Percentiles rank a stretch among this genome's conserved stretches.
phyloP scores from a whole-genome alignment of 768 basidiomycete species.

The Erythrobasidium yunnanense region DNA sequence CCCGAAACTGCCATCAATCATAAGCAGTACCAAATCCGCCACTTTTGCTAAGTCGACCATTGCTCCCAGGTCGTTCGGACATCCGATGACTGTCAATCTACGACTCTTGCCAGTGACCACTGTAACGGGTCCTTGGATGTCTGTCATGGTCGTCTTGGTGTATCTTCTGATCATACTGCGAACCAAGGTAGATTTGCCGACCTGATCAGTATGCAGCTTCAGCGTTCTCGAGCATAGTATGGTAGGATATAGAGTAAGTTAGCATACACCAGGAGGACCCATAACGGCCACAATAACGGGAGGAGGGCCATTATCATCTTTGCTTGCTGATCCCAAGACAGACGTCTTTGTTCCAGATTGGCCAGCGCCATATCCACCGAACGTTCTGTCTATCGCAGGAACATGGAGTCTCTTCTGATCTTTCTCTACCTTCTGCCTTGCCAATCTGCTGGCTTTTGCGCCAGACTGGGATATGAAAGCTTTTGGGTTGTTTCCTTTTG shows the following conservation, averaged over 20 bases:
- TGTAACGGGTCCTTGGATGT: slow-evolving; percentile 85
- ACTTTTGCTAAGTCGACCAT: slow-evolving; percentile 98
- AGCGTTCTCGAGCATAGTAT: neutral
- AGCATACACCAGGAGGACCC: slow-evolving; percentile 71
- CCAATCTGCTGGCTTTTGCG: slow-evolving; percentile 74
- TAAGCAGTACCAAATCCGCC: slow-evolving; percentile 86
- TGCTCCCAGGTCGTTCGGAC: slow-evolving; percentile 91
- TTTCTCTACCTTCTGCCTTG: slow-evolving; percentile 76
- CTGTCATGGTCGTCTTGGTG: slow-evolving; percentile 82
- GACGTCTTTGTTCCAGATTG: slow-evolving; percentile 28
- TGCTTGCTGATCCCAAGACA: slow-evolving; percentile 40
- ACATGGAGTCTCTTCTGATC: slow-evolving; percentile 94
- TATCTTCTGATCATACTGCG: slow-evolving; percentile 82
- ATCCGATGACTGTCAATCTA: slow-evolving; percentile 90
- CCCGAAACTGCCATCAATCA: slow-evolving; percentile 96
- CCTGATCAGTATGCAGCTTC: slow-evolving; percentile 38
- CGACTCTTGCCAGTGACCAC: slow-evolving; percentile 76
- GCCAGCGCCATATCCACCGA: slow-evolving; percentile 43
- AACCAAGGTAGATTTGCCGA: slow-evolving; percentile 88
- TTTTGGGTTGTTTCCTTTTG: slow-evolving; percentile 80
- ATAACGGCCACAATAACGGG: slow-evolving; percentile 90
- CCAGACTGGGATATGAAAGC: slow-evolving; percentile 59
- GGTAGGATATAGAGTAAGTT: neutral
- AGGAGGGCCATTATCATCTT: slow-evolving; percentile 57
- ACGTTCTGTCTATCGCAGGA: slow-evolving; percentile 86